Percentiles rank a stretch among this genome's conserved stretches.
Conservation (phyloP, 176 grass and related monocot species). For the Aegilops tauschii region DNA sequence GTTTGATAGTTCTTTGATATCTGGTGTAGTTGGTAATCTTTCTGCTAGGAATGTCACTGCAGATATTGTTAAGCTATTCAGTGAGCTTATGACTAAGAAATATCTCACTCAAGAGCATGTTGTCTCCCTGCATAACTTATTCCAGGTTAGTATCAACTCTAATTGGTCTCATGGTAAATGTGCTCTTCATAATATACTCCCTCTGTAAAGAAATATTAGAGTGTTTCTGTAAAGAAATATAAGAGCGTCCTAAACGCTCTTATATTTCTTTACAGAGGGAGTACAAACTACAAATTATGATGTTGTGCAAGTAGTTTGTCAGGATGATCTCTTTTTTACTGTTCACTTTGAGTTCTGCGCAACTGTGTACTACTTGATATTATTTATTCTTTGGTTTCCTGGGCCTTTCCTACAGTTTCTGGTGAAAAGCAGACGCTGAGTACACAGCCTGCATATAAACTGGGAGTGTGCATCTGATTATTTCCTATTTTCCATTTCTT, state of each 20-base stretch:
- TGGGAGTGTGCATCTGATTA: not conserved
- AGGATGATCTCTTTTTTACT: not conserved
- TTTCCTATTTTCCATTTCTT: not conserved
- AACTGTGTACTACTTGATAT: not conserved
- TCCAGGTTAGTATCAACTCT: constrained; percentile 60
- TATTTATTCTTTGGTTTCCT: not conserved
- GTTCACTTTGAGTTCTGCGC: not conserved
- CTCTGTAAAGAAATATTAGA: too few species aligned
- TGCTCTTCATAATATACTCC: not conserved
- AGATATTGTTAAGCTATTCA: constrained; percentile 85
- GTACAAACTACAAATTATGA: not conserved
- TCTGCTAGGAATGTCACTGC: constrained; percentile 78
- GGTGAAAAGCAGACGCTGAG: not conserved
- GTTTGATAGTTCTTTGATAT: constrained; percentile 51
- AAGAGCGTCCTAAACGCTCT: too few species aligned
- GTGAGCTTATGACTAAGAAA: constrained; percentile 56
- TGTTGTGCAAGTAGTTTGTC: not conserved
- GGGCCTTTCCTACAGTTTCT: too few species aligned
- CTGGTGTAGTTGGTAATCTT: constrained; percentile 66
- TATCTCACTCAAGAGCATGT: constrained; percentile 79
- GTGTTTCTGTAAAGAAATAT: too few species aligned
- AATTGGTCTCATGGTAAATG: constrained; percentile 1
- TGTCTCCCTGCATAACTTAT: constrained; percentile 66
- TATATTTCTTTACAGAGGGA: too few species aligned
- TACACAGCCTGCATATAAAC: not conserved